Percentiles rank a stretch among this genome's conserved stretches.
phyloP scores from a whole-genome alignment of 108 stramenopile genomes.

The Stephanodiscus triporus region DNA sequence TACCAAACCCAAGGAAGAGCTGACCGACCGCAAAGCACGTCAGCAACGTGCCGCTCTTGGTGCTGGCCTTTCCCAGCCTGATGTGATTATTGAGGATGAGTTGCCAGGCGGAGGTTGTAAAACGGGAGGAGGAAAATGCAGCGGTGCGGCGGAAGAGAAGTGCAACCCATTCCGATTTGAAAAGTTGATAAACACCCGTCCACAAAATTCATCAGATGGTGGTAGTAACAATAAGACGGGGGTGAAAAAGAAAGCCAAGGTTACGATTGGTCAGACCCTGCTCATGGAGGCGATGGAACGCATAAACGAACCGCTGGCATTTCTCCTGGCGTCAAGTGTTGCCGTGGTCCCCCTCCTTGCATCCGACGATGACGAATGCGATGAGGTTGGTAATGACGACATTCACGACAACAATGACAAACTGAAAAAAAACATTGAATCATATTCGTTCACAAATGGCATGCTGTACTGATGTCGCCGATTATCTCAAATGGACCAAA shows the following conservation, averaged over 20 bases:
- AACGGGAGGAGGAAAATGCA: neutral
- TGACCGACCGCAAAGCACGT: constrained; percentile 29
- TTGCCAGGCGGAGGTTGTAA: neutral
- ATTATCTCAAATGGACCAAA: constrained; percentile 38
- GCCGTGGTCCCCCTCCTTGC: constrained; percentile 15
- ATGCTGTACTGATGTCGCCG: constrained; percentile 28
- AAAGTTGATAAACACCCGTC: constrained; percentile 25
- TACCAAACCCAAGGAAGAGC: constrained; percentile 35
- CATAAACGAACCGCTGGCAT: constrained; percentile 41
- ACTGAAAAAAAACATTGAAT: constrained; percentile 13
- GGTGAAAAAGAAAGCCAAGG: constrained; percentile 24
- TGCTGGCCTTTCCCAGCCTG: constrained; percentile 37
- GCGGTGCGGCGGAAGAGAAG: constrained; percentile 1
- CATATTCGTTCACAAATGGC: constrained; percentile 34
- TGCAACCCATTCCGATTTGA: constrained; percentile 45
- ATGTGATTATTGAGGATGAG: constrained; percentile 17
- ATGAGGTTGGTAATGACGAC: neutral
- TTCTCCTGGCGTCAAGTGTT: constrained; percentile 37
- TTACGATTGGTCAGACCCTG: constrained; percentile 27
- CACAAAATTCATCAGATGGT: neutral
- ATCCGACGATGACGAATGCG: constrained; percentile 4
- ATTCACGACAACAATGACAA: constrained; percentile 3
- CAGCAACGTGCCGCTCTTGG: constrained; percentile 28
- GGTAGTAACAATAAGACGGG: constrained; percentile 7
- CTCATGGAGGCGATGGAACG: constrained; percentile 39